phyloP scores from a whole-genome alignment of 2,329 filamentous ascomycete species.

The Colletotrichum spaethianum region DNA sequence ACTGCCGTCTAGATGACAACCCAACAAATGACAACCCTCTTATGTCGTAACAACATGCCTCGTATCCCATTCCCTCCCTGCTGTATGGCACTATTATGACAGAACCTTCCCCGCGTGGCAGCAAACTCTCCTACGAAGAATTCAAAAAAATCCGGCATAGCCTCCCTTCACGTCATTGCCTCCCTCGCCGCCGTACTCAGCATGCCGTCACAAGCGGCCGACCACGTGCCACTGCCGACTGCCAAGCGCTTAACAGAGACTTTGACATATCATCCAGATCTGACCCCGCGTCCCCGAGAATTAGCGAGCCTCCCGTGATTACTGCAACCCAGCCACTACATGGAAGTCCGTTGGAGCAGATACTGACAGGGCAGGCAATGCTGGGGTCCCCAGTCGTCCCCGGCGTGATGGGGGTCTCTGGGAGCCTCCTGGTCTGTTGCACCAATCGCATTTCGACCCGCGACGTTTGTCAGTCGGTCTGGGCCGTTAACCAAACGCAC shows the following conservation, averaged over 20 bases:
- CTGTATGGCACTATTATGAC: constrained; percentile 14
- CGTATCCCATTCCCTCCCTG: constrained; percentile 3
- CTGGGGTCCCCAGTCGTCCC: neutral
- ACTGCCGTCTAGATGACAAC: neutral
- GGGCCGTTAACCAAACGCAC: neutral
- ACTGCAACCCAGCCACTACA: neutral
- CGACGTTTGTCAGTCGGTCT: constrained; percentile 10
- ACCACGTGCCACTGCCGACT: neutral
- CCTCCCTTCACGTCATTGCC: constrained; percentile 3
- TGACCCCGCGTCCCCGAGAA: neutral
- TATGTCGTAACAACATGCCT: neutral
- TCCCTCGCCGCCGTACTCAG: neutral
- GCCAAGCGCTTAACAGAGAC: neutral
- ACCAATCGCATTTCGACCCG: constrained; percentile 31
- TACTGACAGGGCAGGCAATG: constrained; percentile 10
- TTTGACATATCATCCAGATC: neutral
- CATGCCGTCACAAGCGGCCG: neutral
- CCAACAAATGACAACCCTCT: neutral
- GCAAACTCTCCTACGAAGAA: neutral
- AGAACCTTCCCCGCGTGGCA: constrained; percentile 21
- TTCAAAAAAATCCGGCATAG: neutral
- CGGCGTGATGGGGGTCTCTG: neutral
- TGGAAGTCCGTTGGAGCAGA: neutral
- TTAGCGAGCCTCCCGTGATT: neutral
- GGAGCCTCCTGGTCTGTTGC: constrained; percentile 9